A percentile compares a stretch with the other conserved stretches of the same genome.
Evolutionary conservation across 75 land plant genomes (phyloP).

Genomic region (Pseudotsuga menziesii): DNA sequence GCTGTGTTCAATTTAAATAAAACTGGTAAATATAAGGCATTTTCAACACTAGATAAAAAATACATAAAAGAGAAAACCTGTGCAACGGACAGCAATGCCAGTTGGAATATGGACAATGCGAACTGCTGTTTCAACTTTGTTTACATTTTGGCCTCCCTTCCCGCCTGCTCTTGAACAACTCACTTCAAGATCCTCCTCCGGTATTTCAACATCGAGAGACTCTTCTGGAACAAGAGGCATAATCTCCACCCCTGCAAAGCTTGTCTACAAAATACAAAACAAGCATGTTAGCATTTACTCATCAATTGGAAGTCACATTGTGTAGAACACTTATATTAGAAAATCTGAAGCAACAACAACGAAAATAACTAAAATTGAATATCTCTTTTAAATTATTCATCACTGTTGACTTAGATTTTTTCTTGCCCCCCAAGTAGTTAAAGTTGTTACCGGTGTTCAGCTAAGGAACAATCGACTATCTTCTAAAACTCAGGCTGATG

Average conservation of each 20-base stretch:
- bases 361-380: neutral
- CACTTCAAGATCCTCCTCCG: slow-evolving; percentile 91
- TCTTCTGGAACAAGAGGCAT: slow-evolving; percentile 96
- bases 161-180: slow-evolving; percentile 84
- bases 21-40: neutral
- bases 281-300: neutral
- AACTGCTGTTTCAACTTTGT: slow-evolving; percentile 98
- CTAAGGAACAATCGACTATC: neutral
- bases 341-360: neutral
- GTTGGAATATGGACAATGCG: slow-evolving; percentile 97
- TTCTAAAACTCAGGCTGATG: neutral
- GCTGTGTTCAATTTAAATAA: neutral
- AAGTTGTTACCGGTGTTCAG: neutral
- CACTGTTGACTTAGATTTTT: neutral
- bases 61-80: slow-evolving; percentile 45
- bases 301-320: neutral
- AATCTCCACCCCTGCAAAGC: slow-evolving; percentile 95
- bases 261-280: slow-evolving; percentile 55
- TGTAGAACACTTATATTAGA: neutral
- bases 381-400: neutral
- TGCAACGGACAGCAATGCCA: slow-evolving; percentile 83
- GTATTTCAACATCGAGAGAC: slow-evolving; percentile 72
- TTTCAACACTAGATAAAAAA: neutral
- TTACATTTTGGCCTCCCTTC: slow-evolving; percentile 98
- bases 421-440: neutral